A percentile compares a stretch with the other conserved stretches of the same genome.
These are phyloP conservation scores for Lipomyces kockii DNA, from an alignment of 805 yeast genomes.

Conservation along the genomic window DNA sequence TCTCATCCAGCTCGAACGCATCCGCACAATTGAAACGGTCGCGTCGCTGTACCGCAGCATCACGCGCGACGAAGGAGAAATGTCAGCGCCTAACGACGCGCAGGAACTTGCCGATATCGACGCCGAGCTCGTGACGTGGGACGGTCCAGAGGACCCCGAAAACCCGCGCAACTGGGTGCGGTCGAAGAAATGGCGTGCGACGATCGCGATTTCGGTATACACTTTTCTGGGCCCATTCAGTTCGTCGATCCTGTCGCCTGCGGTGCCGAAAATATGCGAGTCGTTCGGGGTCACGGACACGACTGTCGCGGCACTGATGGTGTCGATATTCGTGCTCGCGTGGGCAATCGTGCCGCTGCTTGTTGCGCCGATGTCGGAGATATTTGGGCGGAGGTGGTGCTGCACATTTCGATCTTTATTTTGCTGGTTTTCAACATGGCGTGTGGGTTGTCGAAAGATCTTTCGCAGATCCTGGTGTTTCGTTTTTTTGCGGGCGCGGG, in stretches of 20 bases:
- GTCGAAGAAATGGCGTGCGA: slow-evolving; percentile 50
- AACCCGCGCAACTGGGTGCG: slow-evolving; percentile 76
- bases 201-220: slow-evolving; percentile 57
- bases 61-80: slow-evolving; percentile 16
- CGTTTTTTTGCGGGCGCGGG: slow-evolving; percentile 69
- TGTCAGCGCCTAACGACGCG: slow-evolving; percentile 21
- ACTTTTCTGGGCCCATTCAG: slow-evolving; percentile 66
- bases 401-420: slow-evolving; percentile 41
- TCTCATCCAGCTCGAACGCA: slow-evolving; percentile 21
- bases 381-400: slow-evolving; percentile 70
- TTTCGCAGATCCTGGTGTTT: slow-evolving; percentile 60
- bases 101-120: slow-evolving; percentile 39
- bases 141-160: slow-evolving; percentile 77
- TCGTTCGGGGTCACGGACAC: slow-evolving; percentile 52
- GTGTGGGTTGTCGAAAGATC: slow-evolving; percentile 62
- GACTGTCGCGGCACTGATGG: slow-evolving; percentile 43
- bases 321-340: slow-evolving; percentile 74
- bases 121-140: slow-evolving; percentile 71
- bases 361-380: slow-evolving; percentile 84
- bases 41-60: slow-evolving; percentile 14
- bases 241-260: slow-evolving; percentile 67
- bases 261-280: slow-evolving; percentile 54
- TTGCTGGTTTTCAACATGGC: slow-evolving; percentile 57
- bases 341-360: slow-evolving; percentile 89
- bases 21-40: slow-evolving; percentile 20